Base-by-base conservation (phyloP, 169 alveolate species). In the Eimeria brunetti region DNA sequence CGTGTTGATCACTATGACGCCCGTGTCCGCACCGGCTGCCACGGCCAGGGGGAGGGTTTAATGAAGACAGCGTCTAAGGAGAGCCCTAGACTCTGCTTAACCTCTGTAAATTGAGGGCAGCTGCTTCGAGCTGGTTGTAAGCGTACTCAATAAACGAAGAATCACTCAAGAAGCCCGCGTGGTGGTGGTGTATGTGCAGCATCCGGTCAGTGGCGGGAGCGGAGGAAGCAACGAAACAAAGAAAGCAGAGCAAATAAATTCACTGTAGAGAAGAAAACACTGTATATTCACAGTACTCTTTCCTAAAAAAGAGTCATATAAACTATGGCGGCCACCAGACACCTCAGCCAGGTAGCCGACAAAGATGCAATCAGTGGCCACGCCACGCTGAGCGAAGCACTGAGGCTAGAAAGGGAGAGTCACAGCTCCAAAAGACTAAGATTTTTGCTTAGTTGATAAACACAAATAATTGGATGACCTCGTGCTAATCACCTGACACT, bases 311-410 rank as follows among this genome's bases (percentile, higher is more conserved):
- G 36, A 62, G 92, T 44, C 56, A 85, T 58, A 60, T 85, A 62
- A 41, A 46, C 81, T 46, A 14, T 24, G 92, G 60, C 92, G 46
- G 81, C 69, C 92, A 85, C 92, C 92, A 62, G 92, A 85, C 92
- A 85, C 89, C 89, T 49, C 89, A 81, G 89, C 89, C 69, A 56
- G 89, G 89, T 81, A 51, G 80, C 92, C 92, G 81, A 85, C 81
- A 60, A 41, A 76, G 56, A 49, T 73, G 81, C 76, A 69, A 69
- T 69, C 80, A 85, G 92, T 85, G 76, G 80, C 92, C 64, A 58
- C 64, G 80, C 76, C 30, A 27, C 30, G 46, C 81, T 62, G 92
- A 58, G 69, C 92, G 69, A 85, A 38, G 92, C 92, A 58, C 92
- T 85, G 92, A 22, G 30, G 92, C 62, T 85, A 81, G 92, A 85